Base-by-base conservation (phyloP, 1,139 yeast genomes). In the Eremothecium cymbalariae region DNA sequence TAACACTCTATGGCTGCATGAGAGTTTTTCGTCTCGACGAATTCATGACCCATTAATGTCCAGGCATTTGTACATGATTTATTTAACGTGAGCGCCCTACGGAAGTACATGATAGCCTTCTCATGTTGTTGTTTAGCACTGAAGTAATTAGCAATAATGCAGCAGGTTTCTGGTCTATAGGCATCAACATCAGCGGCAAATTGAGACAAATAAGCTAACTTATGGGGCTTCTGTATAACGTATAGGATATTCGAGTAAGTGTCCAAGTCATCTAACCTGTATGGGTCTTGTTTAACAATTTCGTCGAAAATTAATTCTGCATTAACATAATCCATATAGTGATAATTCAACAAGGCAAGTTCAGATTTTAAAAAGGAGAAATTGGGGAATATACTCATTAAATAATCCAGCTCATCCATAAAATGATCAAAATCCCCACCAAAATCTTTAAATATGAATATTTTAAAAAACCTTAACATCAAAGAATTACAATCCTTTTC, bases 11-110 rank as follows among this genome's bases (percentile, higher is more conserved):
- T 90, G 1, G 98, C 98, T 1, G 98, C 97, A 57, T 93, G 95
- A 1, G 95, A 81, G 59, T 93, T 93, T 51, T 90, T 88, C 47
- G 90, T 68, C 57, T 93, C 98, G 8, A 93, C 94, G 63, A 85
- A 93, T 60, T 93, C 99, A 60, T 93, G 99, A 8, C 99, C 98
- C 96, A 93, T 88, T 40, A 93, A 66, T 0, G 97, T 90, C 97
- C 98, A 93, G 0, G 98, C 97, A 47, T 88, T 77, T 13, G 88
- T 65, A 48, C 94, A 85, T 46, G 76, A 74, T 40, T 84, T 75
- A 55, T 86, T 82, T 38, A 90, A 65, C 0, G 85, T 74, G 26
- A 93, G 63, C 0, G 98, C 98, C 37, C 97, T 68, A 50, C 86
- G 81, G 53, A 88, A 93, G 60, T 86, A 86, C 74, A 81, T 76